These are phyloP conservation scores for Nicotiana knightiana DNA, from an alignment of 257 asterid species.

Conservation along the genomic window DNA sequence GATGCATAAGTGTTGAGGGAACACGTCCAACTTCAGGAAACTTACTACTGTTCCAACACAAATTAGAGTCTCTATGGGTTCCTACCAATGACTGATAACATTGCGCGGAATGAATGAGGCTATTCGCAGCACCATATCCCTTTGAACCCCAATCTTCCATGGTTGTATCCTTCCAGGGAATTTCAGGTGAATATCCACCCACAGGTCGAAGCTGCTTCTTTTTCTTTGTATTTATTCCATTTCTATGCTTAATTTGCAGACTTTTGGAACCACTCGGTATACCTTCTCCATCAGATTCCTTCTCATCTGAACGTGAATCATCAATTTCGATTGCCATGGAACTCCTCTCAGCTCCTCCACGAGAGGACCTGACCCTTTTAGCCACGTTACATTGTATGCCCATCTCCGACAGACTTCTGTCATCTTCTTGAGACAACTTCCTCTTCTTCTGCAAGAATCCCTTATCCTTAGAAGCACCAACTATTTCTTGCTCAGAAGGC, in stretches of 20 bases:
- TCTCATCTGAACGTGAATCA: conserved; percentile 32
- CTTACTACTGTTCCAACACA: conserved; percentile 21
- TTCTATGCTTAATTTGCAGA: conserved; percentile 26
- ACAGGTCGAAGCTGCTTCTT: conserved; percentile 25
- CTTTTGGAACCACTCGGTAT: conserved; percentile 14
- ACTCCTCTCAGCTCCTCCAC: neutral
- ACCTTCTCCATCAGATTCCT: conserved; percentile 24
- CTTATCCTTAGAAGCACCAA: conserved; percentile 5
- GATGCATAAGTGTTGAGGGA: conserved; percentile 18
- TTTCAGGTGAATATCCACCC: conserved; percentile 19
- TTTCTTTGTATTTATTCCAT: conserved; percentile 22
- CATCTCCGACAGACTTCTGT: conserved; percentile 17
- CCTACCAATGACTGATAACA: conserved; percentile 19
- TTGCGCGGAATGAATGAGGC: conserved; percentile 15
- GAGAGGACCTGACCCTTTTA: conserved; percentile 32
- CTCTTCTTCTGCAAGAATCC: conserved; percentile 38
- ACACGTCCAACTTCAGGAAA: conserved; percentile 30
- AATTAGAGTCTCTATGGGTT: conserved; percentile 14
- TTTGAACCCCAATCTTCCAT: neutral
- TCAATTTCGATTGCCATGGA: conserved; percentile 13
- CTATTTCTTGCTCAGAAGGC: conserved; percentile 30
- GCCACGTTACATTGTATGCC: conserved; percentile 15
- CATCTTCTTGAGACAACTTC: conserved; percentile 34
- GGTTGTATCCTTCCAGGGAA: conserved; percentile 18
- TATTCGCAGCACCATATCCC: conserved; percentile 10